Conservation (phyloP, 2,329 filamentous ascomycete genomes). For the Diaporthe destruens region DNA sequence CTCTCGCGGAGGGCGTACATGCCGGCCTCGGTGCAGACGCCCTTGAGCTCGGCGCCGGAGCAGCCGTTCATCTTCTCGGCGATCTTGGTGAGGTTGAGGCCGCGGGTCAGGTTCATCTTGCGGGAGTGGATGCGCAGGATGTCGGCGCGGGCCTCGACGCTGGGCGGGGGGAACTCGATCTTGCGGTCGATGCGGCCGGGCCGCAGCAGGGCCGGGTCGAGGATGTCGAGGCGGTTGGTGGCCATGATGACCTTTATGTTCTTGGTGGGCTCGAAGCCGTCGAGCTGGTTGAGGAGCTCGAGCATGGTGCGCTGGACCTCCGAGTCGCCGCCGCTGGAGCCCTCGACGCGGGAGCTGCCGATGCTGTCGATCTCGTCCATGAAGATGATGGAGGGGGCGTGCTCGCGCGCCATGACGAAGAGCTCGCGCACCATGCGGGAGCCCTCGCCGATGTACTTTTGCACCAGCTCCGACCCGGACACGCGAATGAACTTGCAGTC, state of each 20-base stretch:
- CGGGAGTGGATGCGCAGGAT: conserved; percentile 97
- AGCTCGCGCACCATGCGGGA: conserved; percentile 98
- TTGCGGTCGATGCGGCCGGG: conserved; percentile 99
- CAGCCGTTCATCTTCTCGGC: conserved; percentile 99
- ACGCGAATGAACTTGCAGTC: conserved; percentile 99
- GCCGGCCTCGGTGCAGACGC: conserved; percentile 97
- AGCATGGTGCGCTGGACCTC: conserved; percentile 99
- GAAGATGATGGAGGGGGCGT: conserved; percentile 98
- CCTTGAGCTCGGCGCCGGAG: conserved; percentile 96
- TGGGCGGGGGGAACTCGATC: conserved; percentile 98
- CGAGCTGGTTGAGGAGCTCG: conserved; percentile 96
- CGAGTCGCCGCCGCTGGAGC: conserved; percentile 93
- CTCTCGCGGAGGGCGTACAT: conserved; percentile 98
- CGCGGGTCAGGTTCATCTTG: conserved; percentile 98
- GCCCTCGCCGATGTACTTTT: conserved; percentile 99
- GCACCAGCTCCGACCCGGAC: conserved; percentile 93
- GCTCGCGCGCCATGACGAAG: conserved; percentile 98
- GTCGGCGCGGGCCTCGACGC: conserved; percentile 94
- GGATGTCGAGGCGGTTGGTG: conserved; percentile 96
- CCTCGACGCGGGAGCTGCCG: conserved; percentile 95
- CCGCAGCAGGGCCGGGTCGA: conserved; percentile 92
- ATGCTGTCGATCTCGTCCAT: conserved; percentile 99
- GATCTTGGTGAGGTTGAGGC: conserved; percentile 98
- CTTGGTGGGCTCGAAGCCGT: conserved; percentile 98
- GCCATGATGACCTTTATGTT: conserved; percentile 99